Conservation (phyloP, 306 rosid genomes). For the Casuarina equisetifolia region DNA sequence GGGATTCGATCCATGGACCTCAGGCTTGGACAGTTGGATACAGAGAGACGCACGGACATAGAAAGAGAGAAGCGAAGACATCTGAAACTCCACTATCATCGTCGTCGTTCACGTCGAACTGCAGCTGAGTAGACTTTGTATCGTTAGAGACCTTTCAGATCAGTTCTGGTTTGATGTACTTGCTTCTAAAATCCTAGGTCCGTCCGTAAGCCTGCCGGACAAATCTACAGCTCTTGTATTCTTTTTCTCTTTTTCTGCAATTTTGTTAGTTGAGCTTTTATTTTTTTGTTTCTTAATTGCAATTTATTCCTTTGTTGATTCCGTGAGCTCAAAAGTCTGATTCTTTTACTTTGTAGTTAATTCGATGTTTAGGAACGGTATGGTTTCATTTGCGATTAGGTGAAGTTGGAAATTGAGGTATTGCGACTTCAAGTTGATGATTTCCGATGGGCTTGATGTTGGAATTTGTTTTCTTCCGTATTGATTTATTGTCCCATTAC, state of each 20-base stretch:
- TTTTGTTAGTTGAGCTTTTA: background rate
- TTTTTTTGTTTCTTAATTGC: background rate
- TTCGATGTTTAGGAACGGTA: background rate
- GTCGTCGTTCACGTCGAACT: slow-evolving; percentile 28
- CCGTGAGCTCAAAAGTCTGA: slow-evolving; percentile 1
- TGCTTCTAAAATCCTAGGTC: slow-evolving; percentile 55
- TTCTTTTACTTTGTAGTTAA: slow-evolving; percentile 21
- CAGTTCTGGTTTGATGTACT: slow-evolving; percentile 33
- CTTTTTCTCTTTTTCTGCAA: slow-evolving; percentile 16
- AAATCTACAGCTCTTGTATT: background rate
- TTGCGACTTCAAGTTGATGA: slow-evolving; percentile 21
- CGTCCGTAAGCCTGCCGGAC: background rate
- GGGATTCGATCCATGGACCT: slow-evolving; percentile 60
- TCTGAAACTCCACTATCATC: background rate
- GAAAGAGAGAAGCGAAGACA: slow-evolving; percentile 8
- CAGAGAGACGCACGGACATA: slow-evolving; percentile 25
- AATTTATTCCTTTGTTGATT: slow-evolving; percentile 11
- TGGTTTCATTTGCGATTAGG: background rate
- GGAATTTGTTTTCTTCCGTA: background rate
- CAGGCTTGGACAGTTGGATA: slow-evolving; percentile 35
- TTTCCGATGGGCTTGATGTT: slow-evolving; percentile 7
- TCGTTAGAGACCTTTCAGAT: slow-evolving; percentile 42
- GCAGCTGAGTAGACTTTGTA: slow-evolving; percentile 43
- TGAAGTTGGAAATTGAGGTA: slow-evolving; percentile 11
- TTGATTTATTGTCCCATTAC: slow-evolving; percentile 2